phyloP scores from a whole-genome alignment of 805 yeast genomes.

The Cyberlindnera japonica region DNA sequence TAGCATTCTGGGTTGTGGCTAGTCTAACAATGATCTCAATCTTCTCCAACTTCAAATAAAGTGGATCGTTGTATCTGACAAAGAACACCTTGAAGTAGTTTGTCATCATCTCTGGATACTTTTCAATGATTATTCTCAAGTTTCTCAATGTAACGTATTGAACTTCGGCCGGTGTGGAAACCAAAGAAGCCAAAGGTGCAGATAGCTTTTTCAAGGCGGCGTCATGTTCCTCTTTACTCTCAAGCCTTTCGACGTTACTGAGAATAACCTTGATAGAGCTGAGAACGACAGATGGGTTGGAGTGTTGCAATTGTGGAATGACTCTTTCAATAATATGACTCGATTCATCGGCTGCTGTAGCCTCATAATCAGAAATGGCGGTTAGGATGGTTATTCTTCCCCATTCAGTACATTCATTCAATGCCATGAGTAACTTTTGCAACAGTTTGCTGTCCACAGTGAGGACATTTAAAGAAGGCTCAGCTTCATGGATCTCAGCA shows the following conservation, averaged over 20 bases:
- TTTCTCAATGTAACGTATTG: conserved; percentile 92
- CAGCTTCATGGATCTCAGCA: conserved; percentile 74
- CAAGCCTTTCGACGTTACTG: conserved; percentile 54
- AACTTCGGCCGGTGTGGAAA: conserved; percentile 88
- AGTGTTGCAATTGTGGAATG: conserved; percentile 94
- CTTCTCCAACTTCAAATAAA: conserved; percentile 73
- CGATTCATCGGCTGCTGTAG: conserved; percentile 61
- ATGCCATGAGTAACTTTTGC: conserved; percentile 68
- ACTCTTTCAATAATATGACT: conserved; percentile 84
- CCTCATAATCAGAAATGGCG: conserved; percentile 69
- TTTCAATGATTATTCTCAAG: conserved; percentile 83
- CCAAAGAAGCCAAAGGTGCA: conserved; percentile 82
- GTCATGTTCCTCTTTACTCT: conserved; percentile 34
- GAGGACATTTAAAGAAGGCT: conserved; percentile 48
- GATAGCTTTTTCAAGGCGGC: conserved; percentile 63
- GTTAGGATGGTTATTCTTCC: conserved; percentile 88
- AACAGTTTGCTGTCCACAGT: conserved; percentile 40
- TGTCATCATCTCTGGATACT: conserved; percentile 74
- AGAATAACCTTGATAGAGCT: conserved; percentile 78
- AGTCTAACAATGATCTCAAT: conserved; percentile 70
- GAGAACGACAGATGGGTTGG: conserved; percentile 90
- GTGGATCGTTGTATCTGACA: conserved; percentile 81
- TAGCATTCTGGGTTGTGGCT: conserved; percentile 56
- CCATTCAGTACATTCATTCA: conserved; percentile 99
- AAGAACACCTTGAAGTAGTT: conserved; percentile 86